These are phyloP conservation scores for Fomitopsis pulvina DNA, from an alignment of 768 basidiomycete genomes.

Conservation along the genomic window DNA sequence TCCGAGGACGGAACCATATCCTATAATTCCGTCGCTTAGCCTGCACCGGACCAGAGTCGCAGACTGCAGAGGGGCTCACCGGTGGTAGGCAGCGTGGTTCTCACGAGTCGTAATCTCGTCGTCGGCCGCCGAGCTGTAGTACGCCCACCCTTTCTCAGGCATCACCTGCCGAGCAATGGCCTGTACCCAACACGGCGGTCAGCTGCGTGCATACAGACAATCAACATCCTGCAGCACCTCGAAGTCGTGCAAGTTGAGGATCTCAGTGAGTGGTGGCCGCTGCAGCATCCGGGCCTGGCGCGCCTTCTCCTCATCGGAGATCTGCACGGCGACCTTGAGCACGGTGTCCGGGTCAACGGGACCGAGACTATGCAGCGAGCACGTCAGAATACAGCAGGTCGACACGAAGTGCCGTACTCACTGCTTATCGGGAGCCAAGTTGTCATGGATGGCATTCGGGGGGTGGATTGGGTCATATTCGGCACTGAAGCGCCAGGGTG, in stretches of 20 bases:
- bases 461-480: slow-evolving; percentile 92
- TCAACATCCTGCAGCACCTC: slow-evolving; percentile 52
- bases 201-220: slow-evolving; percentile 1
- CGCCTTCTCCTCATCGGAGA: slow-evolving; percentile 58
- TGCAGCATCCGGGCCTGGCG: slow-evolving; percentile 53
- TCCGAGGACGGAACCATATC: slow-evolving; percentile 26
- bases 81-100: slow-evolving; percentile 87
- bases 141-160: slow-evolving; percentile 88
- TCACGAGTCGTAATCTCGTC: slow-evolving; percentile 88
- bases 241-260: slow-evolving; percentile 89
- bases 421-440: slow-evolving; percentile 82
- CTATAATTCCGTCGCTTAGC: too few relatives aligned
- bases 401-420: slow-evolving; percentile 5
- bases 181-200: slow-evolving; percentile 29
- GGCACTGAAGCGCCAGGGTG: slow-evolving; percentile 13
- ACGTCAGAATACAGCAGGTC: neutral
- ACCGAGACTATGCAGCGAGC: slow-evolving; percentile 42
- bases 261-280: slow-evolving; percentile 70
- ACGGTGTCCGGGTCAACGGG: slow-evolving; percentile 63
- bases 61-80: slow-evolving; percentile 38
- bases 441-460: slow-evolving; percentile 67
- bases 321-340: slow-evolving; percentile 48
- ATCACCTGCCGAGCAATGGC: slow-evolving; percentile 78
- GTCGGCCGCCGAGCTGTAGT: slow-evolving; percentile 91
- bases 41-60: too few relatives aligned